Conservation (phyloP, 129 eudicot species). For the Lactuca sativa region DNA sequence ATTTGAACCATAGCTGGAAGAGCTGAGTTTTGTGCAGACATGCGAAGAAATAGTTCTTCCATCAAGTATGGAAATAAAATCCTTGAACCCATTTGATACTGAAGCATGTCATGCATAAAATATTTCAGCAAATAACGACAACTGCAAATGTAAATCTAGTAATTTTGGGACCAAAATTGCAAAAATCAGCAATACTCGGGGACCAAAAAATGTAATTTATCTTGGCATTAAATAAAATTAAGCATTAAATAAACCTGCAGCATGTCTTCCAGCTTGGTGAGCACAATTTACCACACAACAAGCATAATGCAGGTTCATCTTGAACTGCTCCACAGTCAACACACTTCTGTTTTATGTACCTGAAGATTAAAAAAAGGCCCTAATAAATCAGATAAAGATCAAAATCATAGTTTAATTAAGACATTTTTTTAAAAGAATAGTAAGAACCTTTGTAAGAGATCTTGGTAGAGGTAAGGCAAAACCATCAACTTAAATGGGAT, state of each 20-base stretch:
- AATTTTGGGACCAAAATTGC: neutral
- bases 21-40: too few relatives aligned
- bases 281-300: conserved; percentile 89
- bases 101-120: too few relatives aligned
- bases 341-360: conserved; percentile 82
- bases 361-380: conserved; percentile 13
- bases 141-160: too few relatives aligned
- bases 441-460: conserved; percentile 81
- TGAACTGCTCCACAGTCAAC: conserved; percentile 63
- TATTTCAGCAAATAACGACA: too few relatives aligned
- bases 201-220: neutral
- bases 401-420: neutral
- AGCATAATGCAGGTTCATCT: conserved; percentile 91
- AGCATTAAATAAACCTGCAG: conserved; percentile 65
- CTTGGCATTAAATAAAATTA: neutral
- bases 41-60: too few relatives aligned
- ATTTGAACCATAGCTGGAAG: too few relatives aligned
- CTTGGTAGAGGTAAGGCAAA: conserved; percentile 86
- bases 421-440: neutral
- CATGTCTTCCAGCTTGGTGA: conserved; percentile 90
- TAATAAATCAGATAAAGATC: neutral
- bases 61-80: too few relatives aligned
- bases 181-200: neutral
- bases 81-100: too few relatives aligned
- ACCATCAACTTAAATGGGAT: conserved; percentile 77